Conservation (phyloP, 192 early-diverging fungal species). For the Dispira simplex region DNA sequence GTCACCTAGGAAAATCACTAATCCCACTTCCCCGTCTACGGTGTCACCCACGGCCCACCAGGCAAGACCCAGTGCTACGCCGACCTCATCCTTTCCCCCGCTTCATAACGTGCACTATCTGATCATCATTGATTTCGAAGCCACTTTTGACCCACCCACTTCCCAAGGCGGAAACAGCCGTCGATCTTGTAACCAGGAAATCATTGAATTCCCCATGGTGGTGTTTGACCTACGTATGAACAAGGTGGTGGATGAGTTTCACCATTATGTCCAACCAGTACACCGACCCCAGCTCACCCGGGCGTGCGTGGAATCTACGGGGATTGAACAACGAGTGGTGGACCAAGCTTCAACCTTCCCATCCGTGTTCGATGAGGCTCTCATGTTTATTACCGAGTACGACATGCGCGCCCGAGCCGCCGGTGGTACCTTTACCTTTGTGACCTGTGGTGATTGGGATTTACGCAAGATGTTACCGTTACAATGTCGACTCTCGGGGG, state of each 20-base stretch:
- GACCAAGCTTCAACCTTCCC: slow-evolving; percentile 19
- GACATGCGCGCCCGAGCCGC: slow-evolving; percentile 10
- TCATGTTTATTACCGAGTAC: slow-evolving; percentile 15
- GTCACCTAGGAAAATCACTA: no score
- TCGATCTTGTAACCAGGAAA: slow-evolving; percentile 17
- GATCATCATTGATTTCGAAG: slow-evolving; percentile 28
- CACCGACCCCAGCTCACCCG: slow-evolving; percentile 15
- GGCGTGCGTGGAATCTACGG: slow-evolving; percentile 23
- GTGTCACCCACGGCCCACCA: no score
- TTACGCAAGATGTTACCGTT: slow-evolving; percentile 23
- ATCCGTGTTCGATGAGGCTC: slow-evolving; percentile 15
- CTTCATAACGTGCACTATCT: slow-evolving; percentile 15
- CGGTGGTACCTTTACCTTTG: slow-evolving; percentile 16
- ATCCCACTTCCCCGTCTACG: no score
- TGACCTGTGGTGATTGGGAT: slow-evolving; percentile 34
- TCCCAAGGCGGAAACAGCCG: background rate
- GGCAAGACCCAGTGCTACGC: no score
- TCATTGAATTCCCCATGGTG: slow-evolving; percentile 28
- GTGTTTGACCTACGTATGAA: slow-evolving; percentile 18
- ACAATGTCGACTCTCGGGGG: slow-evolving; percentile 13
- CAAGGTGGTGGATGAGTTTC: slow-evolving; percentile 20
- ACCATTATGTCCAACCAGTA: slow-evolving; percentile 22
- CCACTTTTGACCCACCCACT: slow-evolving; percentile 14
- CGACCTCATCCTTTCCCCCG: no score
- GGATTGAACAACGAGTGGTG: slow-evolving; percentile 22